These are phyloP conservation scores for Odonthalia washingtoniensis DNA, from an alignment of 31 red algal genomes.

Conservation along the genomic window DNA sequence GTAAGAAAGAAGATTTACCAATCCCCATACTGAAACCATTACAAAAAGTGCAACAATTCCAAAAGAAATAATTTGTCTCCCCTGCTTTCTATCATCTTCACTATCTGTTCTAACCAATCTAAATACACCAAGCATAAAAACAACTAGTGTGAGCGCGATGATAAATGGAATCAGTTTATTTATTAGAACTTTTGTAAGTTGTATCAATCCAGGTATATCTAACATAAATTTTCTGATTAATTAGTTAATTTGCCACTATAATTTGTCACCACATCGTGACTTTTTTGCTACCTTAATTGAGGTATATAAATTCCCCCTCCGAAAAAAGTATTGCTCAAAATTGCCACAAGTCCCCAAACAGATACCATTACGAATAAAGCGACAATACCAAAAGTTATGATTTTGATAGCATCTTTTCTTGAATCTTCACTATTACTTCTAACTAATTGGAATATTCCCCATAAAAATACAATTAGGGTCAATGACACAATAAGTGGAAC, in stretches of 20 bases:
- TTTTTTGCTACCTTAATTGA: no score
- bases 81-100: conserved; percentile 1
- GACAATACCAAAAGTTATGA: conserved; percentile 10
- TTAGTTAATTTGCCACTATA: no score
- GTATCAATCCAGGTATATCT: no score
- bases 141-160: conserved; percentile 3
- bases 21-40: conserved; percentile 19
- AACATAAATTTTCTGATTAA: no score
- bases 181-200: no score
- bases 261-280: no score
- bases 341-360: conserved; percentile 1
- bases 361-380: conserved; percentile 16
- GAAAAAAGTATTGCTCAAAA: no score
- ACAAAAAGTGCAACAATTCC: conserved; percentile 28
- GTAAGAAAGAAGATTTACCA: conserved; percentile 3
- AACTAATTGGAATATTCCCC: conserved; percentile 16
- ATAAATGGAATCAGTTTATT: no score
- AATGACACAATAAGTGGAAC: conserved; percentile 11
- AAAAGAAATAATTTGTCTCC: conserved; percentile 1
- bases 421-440: conserved; percentile 18
- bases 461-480: conserved; percentile 10
- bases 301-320: no score
- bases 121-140: conserved; percentile 18
- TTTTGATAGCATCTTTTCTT: conserved; percentile 12
- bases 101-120: not conserved